Percentiles rank a stretch among this genome's conserved stretches.
Conservation (phyloP, 2,329 filamentous ascomycete species). For the Sarocladiaceae sp. region DNA sequence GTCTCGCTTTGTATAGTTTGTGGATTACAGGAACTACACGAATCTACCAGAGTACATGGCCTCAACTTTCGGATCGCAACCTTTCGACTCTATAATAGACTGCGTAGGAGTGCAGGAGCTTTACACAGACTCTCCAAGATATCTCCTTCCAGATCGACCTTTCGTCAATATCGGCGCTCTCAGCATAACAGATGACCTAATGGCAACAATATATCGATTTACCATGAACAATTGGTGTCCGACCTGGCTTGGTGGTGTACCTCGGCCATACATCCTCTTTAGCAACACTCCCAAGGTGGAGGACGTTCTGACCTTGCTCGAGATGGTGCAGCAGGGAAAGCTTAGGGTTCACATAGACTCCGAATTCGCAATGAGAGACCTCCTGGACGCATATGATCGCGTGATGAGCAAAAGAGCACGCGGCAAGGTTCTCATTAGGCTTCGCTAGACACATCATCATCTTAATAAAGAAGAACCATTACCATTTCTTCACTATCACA, state of each 20-base stretch:
- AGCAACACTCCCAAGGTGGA: slow-evolving; percentile 10
- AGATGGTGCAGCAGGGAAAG: slow-evolving; percentile 12
- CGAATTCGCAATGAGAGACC: slow-evolving; percentile 11
- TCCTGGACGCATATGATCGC: slow-evolving; percentile 11
- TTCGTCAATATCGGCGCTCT: slow-evolving; percentile 1
- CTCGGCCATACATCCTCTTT: slow-evolving; percentile 11
- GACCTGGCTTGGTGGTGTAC: slow-evolving; percentile 12
- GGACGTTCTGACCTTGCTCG: slow-evolving; percentile 10
- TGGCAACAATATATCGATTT: slow-evolving; percentile 10
- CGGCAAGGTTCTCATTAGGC: slow-evolving; percentile 11
- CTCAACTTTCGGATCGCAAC: too few species aligned
- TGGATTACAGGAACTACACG: too few species aligned
- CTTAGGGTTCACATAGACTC: slow-evolving; percentile 11
- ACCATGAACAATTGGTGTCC: slow-evolving; percentile 12
- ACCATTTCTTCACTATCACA: not conserved
- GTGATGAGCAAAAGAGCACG: slow-evolving; percentile 10
- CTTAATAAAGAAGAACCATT: not conserved
- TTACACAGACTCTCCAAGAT: not conserved
- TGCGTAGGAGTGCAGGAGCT: not conserved
- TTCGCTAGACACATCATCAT: slow-evolving; percentile 5
- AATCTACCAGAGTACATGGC: too few species aligned
- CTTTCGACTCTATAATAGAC: too few species aligned
- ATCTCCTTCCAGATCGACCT: slow-evolving; percentile 1
- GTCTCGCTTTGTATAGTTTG: too few species aligned
- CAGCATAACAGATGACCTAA: not conserved